Evolutionary conservation across 163 green algal genomes (phyloP).

Genomic region (Prototheca cutis): DNA sequence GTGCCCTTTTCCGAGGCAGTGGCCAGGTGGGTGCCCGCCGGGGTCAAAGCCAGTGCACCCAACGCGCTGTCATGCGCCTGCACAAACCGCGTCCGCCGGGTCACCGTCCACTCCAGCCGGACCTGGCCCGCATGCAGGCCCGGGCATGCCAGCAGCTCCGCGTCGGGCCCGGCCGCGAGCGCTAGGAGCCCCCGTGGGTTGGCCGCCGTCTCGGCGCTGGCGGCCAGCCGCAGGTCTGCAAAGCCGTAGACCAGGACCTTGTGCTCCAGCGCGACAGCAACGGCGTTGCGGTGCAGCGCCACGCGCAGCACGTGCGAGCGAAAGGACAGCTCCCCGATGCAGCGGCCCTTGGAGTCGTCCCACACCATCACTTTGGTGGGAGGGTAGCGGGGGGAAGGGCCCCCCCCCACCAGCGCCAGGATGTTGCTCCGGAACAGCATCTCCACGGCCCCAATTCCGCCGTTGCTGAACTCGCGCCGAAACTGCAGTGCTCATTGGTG

Average conservation of each 20-base stretch:
- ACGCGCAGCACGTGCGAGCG: constrained; percentile 75
- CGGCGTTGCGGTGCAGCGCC: constrained; percentile 70
- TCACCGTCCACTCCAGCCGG: constrained; percentile 88
- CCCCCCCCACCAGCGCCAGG: constrained; percentile 84
- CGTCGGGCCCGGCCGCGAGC: constrained; percentile 62
- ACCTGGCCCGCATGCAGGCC: constrained; percentile 84
- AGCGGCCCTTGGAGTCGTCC: constrained; percentile 86
- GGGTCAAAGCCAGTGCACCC: constrained; percentile 62
- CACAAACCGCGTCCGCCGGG: constrained; percentile 81
- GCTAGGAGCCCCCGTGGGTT: constrained; percentile 77
- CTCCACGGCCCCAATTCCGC: constrained; percentile 78
- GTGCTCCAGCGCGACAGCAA: constrained; percentile 86
- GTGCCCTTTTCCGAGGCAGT: constrained; percentile 88
- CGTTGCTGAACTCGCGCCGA: constrained; percentile 72
- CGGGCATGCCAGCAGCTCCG: constrained; percentile 85
- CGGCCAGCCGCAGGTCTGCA: constrained; percentile 77
- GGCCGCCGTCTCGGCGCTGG: constrained; percentile 73
- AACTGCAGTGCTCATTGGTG: no score
- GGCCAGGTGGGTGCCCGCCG: constrained; percentile 79
- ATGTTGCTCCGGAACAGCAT: constrained; percentile 98
- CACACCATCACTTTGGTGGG: constrained; percentile 97
- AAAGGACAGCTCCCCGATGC: constrained; percentile 92
- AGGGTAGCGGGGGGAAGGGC: constrained; percentile 64
- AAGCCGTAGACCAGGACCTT: constrained; percentile 90
- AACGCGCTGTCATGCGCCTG: constrained; percentile 73